Conservation (phyloP, 768 basidiomycete species). For the Boletus reticuloceps region DNA sequence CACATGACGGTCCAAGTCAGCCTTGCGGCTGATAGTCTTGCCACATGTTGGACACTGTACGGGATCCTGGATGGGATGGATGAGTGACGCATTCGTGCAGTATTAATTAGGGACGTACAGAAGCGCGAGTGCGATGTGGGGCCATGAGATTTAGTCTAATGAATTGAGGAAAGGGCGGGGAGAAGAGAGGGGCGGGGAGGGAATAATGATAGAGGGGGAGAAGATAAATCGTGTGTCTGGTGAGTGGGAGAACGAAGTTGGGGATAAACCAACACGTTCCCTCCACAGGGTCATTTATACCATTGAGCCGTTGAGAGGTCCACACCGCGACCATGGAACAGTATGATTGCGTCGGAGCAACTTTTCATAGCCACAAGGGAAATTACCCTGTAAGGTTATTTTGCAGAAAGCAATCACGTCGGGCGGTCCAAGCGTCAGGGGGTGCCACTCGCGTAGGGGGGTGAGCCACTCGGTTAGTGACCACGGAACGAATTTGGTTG, state of each 20-base stretch:
- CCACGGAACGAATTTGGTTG: slow-evolving; percentile 7
- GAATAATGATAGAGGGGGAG: background rate
- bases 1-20: slow-evolving; percentile 30
- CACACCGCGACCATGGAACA: slow-evolving; percentile 11
- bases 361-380: slow-evolving; percentile 5
- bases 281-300: slow-evolving; percentile 20
- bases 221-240: background rate
- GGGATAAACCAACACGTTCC: slow-evolving; percentile 1
- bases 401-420: slow-evolving; percentile 18
- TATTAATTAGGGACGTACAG: slow-evolving; percentile 6
- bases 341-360: slow-evolving; percentile 27
- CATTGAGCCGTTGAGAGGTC: background rate
- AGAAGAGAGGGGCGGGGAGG: too few relatives aligned
- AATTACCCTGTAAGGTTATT: slow-evolving; percentile 19
- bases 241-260: background rate
- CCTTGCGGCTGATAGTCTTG: slow-evolving; percentile 17
- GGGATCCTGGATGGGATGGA: background rate
- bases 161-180: too few relatives aligned
- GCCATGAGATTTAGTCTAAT: background rate
- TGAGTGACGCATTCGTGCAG: background rate
- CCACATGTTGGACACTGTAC: slow-evolving; percentile 15
- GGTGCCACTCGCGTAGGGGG: slow-evolving; percentile 14
- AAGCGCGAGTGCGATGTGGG: too few relatives aligned
- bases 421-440: slow-evolving; percentile 11
- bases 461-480: slow-evolving; percentile 26